A percentile compares a stretch with the other conserved stretches of the same genome.
Evolutionary conservation across 495 filamentous ascomycete species (phyloP).

Genomic region (Cercophora newfieldiana): DNA sequence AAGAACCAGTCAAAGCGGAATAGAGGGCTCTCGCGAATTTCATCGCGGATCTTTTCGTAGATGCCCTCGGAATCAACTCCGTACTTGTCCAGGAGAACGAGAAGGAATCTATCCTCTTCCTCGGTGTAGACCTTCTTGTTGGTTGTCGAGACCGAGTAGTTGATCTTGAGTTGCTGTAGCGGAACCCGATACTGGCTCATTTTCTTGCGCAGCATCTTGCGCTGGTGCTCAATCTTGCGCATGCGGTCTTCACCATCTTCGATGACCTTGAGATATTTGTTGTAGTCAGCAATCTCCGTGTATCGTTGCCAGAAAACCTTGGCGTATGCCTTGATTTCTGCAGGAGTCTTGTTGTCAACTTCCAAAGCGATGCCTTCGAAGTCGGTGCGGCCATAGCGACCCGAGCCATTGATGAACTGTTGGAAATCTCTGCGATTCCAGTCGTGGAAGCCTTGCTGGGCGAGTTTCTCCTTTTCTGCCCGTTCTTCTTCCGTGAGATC

Average conservation of each 20-base stretch:
- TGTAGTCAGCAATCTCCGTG: constrained; percentile 81
- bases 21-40: constrained; percentile 89
- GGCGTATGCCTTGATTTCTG: constrained; percentile 86
- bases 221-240: constrained; percentile 85
- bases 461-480: constrained; percentile 75
- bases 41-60: constrained; percentile 83
- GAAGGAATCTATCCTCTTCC: constrained; percentile 94
- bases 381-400: constrained; percentile 83
- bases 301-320: constrained; percentile 94
- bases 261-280: constrained; percentile 82
- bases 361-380: constrained; percentile 84
- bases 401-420: constrained; percentile 93
- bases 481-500: constrained; percentile 89
- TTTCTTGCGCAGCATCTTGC: constrained; percentile 93
- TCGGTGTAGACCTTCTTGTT: constrained; percentile 99
- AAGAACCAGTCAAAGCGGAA: constrained; percentile 99
- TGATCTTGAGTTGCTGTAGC: constrained; percentile 95
- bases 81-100: constrained; percentile 88
- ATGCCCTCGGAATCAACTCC: constrained; percentile 84
- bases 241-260: constrained; percentile 89
- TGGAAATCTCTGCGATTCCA: constrained; percentile 99
- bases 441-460: constrained; percentile 80
- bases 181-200: constrained; percentile 94
- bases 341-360: constrained; percentile 83
- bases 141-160: constrained; percentile 96